Evolutionary conservation across 306 rosid genomes (phyloP).

Genomic region (Hylodesmum podocarpum): DNA sequence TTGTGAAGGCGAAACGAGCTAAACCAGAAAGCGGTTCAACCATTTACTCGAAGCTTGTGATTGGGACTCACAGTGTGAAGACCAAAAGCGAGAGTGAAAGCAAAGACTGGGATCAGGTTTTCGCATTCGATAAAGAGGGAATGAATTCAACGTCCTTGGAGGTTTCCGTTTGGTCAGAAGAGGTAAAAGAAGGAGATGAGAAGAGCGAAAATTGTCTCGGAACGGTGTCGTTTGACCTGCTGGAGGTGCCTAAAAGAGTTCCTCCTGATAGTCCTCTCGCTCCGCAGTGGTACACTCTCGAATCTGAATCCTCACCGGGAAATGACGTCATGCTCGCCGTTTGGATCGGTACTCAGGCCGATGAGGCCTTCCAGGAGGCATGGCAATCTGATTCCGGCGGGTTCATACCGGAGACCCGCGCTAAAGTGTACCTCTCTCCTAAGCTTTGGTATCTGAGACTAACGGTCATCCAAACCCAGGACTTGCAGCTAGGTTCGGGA

Average conservation of each 20-base stretch:
- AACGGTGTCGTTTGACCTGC: conserved; percentile 63
- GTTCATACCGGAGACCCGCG: conserved; percentile 77
- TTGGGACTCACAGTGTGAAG: conserved; percentile 72
- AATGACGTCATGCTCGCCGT: conserved; percentile 87
- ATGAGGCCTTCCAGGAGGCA: conserved; percentile 88
- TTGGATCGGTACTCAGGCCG: conserved; percentile 85
- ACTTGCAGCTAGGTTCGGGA: conserved; percentile 54
- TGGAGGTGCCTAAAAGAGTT: conserved; percentile 76
- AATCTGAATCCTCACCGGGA: conserved; percentile 54
- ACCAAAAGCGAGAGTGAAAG: conserved; percentile 52
- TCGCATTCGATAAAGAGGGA: conserved; percentile 75
- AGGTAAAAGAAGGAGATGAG: conserved; percentile 47
- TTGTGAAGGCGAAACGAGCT: conserved; percentile 57
- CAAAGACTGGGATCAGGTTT: conserved; percentile 94
- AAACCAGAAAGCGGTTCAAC: conserved; percentile 7
- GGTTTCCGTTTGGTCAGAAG: conserved; percentile 69
- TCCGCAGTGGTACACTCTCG: conserved; percentile 91
- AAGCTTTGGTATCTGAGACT: conserved; percentile 89
- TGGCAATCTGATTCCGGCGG: conserved; percentile 96
- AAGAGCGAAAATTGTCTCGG: conserved; percentile 21
- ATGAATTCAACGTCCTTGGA: conserved; percentile 77
- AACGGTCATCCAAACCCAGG: conserved; percentile 97
- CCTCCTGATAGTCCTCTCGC: conserved; percentile 93
- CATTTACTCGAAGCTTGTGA: conserved; percentile 61
- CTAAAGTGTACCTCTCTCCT: conserved; percentile 89